Evolutionary conservation across 371 early-diverging fungal species (phyloP).

Genomic region (Chytridium lagenaria): DNA sequence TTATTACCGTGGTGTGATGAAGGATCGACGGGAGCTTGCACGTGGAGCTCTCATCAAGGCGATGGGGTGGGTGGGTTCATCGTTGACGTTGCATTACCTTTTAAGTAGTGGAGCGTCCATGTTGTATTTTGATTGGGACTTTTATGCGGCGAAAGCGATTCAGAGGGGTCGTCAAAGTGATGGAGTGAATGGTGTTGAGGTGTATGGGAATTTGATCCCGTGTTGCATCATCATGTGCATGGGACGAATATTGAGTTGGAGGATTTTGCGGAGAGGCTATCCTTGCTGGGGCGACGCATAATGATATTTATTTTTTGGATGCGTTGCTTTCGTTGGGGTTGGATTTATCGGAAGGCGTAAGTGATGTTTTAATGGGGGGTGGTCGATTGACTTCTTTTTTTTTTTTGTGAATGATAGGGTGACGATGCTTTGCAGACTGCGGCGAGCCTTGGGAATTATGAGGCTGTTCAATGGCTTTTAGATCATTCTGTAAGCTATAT

Average conservation of each 20-base stretch:
- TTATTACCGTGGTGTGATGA: slow-evolving; percentile 10
- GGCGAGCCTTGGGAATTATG: background rate
- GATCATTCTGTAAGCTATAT: slow-evolving; percentile 13
- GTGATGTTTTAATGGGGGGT: background rate
- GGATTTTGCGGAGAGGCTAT: slow-evolving; percentile 32
- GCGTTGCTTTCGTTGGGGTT: slow-evolving; percentile 17
- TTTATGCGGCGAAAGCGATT: background rate
- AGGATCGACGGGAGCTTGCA: background rate
- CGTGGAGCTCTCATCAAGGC: slow-evolving; percentile 14
- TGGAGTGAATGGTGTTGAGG: background rate
- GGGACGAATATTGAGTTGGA: slow-evolving; percentile 19
- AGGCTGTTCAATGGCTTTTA: slow-evolving; percentile 20
- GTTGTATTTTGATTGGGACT: slow-evolving; percentile 30
- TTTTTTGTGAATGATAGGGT: background rate
- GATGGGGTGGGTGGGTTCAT: slow-evolving; percentile 19
- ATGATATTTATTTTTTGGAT: slow-evolving; percentile 18
- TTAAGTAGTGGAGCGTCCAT: slow-evolving; percentile 18
- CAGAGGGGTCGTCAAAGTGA: background rate
- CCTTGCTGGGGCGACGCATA: slow-evolving; percentile 2
- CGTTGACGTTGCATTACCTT: slow-evolving; percentile 21
- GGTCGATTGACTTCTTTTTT: background rate
- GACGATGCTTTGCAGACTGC: slow-evolving; percentile 22
- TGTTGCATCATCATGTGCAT: slow-evolving; percentile 10
- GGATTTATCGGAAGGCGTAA: slow-evolving; percentile 27
- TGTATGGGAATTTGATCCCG: slow-evolving; percentile 3